phyloP scores from a whole-genome alignment of 2,329 filamentous ascomycete genomes.

The Tolypocladium capitatum region DNA sequence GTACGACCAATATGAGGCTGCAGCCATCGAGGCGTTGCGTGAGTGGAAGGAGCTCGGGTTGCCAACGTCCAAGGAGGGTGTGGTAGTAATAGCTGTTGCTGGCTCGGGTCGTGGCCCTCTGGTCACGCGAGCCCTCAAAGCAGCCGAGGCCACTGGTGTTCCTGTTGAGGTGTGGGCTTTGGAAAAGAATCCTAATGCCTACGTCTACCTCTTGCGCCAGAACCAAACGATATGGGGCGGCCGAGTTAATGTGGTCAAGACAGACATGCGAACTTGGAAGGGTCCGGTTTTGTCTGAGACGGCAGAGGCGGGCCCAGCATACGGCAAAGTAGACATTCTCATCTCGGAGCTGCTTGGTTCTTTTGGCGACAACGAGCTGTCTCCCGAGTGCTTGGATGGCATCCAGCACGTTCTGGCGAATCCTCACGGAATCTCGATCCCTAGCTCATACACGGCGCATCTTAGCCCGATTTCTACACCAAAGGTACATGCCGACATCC shows the following conservation, averaged over 20 bases:
- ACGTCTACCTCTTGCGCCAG: conserved; percentile 78
- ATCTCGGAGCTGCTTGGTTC: conserved; percentile 90
- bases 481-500: conserved; percentile 70
- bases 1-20: conserved; percentile 87
- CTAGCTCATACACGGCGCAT: conserved; percentile 84
- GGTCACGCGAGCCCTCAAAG: conserved; percentile 73
- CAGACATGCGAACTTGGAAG: conserved; percentile 94
- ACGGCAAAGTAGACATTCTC: conserved; percentile 73
- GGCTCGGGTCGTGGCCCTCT: conserved; percentile 87
- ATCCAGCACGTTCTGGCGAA: conserved; percentile 78
- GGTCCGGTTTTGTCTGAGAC: conserved; percentile 49
- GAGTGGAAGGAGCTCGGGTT: conserved; percentile 66
- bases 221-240: conserved; percentile 73
- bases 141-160: conserved; percentile 63
- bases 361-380: conserved; percentile 94
- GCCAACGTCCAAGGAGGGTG: conserved; percentile 55
- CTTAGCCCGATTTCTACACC: conserved; percentile 85
- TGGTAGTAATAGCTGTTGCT: conserved; percentile 78
- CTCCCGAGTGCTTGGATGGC: conserved; percentile 89
- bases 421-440: conserved; percentile 81
- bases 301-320: conserved; percentile 28
- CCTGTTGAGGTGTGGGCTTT: conserved; percentile 80
- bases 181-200: conserved; percentile 97
- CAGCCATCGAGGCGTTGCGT: conserved; percentile 63
- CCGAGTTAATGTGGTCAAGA: conserved; percentile 77